These are phyloP conservation scores for Globisporangium recalcitrans DNA, from an alignment of 352 stramenopile genomes.

Conservation along the genomic window DNA sequence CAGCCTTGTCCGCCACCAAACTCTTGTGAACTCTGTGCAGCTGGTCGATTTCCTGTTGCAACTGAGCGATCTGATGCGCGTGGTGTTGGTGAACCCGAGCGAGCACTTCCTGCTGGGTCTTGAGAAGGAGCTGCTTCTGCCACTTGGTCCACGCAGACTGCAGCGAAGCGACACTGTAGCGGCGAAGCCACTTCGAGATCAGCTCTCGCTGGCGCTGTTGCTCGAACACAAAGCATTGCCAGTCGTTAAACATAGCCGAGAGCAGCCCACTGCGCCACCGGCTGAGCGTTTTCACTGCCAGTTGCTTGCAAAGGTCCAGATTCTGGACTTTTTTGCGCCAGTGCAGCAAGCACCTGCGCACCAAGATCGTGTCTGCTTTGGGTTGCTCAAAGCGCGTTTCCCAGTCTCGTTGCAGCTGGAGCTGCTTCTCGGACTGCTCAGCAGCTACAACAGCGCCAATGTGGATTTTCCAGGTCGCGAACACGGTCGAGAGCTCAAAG, in stretches of 20 bases:
- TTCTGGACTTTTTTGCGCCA: slow-evolving; percentile 21
- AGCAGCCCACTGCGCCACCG: slow-evolving; percentile 23
- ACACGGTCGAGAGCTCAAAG: background rate
- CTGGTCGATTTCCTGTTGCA: slow-evolving; percentile 6
- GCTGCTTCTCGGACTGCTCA: slow-evolving; percentile 14
- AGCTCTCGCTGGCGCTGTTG: slow-evolving; percentile 25
- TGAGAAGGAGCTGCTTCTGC: slow-evolving; percentile 2
- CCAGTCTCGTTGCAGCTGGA: slow-evolving; percentile 23
- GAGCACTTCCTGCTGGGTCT: slow-evolving; percentile 4
- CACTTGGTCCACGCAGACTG: slow-evolving; percentile 12
- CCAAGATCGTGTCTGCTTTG: slow-evolving; percentile 20
- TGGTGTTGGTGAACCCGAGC: background rate
- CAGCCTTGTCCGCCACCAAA: background rate
- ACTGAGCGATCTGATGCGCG: background rate
- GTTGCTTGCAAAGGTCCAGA: background rate
- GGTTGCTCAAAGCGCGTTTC: slow-evolving; percentile 21
- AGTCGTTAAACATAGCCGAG: slow-evolving; percentile 18
- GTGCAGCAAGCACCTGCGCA: slow-evolving; percentile 21
- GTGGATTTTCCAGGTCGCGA: slow-evolving; percentile 17
- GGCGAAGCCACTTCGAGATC: slow-evolving; percentile 17
- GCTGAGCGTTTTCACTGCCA: slow-evolving; percentile 19
- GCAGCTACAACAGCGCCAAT: slow-evolving; percentile 11
- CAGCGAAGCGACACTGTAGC: background rate
- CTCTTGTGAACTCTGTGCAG: background rate
- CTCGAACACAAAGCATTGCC: slow-evolving; percentile 18